Evolutionary conservation across 1,284 basidiomycete genomes (phyloP).

Genomic region (Athelia sp.): DNA sequence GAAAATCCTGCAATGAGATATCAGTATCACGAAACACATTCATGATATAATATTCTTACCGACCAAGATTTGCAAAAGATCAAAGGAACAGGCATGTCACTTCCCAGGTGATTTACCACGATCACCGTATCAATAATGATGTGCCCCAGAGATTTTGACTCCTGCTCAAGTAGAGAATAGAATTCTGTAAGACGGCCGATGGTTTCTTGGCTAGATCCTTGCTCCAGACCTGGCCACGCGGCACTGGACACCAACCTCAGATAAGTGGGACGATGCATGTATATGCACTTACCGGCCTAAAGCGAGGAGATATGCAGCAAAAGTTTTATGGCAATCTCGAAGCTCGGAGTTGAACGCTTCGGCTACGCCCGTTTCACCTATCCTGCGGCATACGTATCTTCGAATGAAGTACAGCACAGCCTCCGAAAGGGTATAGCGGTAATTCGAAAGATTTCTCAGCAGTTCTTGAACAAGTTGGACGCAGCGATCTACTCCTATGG

Average conservation of each 20-base stretch:
- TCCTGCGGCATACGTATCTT: background rate
- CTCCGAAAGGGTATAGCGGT: background rate
- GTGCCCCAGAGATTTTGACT: background rate
- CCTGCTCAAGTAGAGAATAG: background rate
- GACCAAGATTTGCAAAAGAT: background rate
- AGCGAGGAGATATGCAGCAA: background rate
- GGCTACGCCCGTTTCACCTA: background rate
- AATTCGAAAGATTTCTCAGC: background rate
- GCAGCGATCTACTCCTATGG: background rate
- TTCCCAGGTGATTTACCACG: background rate
- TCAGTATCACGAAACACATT: background rate
- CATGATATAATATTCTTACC: background rate
- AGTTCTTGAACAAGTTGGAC: background rate
- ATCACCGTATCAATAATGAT: background rate
- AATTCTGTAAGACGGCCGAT: background rate
- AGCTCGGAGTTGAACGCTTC: background rate
- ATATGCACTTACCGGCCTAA: background rate
- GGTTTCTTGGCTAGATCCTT: background rate
- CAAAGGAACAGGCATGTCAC: background rate
- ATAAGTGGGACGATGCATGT: background rate
- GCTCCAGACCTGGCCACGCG: background rate
- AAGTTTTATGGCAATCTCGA: background rate
- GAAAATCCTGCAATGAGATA: background rate
- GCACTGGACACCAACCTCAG: background rate
- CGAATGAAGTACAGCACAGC: background rate